Evolutionary conservation across 768 basidiomycete genomes (phyloP).

Genomic region (Russula olivacea): DNA sequence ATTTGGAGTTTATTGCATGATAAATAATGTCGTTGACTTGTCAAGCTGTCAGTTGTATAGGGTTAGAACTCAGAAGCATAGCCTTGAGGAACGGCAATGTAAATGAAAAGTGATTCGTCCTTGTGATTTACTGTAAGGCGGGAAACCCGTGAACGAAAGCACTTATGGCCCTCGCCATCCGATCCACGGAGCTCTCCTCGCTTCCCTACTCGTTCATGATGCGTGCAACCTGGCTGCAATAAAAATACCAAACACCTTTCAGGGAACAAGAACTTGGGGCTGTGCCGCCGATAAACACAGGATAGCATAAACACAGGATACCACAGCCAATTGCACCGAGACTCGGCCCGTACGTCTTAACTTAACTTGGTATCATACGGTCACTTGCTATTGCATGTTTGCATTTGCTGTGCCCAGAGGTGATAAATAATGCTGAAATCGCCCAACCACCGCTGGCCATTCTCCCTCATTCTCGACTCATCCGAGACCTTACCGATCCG

Average conservation of each 20-base stretch:
- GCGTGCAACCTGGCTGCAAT: neutral
- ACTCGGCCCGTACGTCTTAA: too few relatives aligned
- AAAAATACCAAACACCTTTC: neutral
- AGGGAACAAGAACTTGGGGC: neutral
- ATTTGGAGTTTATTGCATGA: slow-evolving; percentile 31
- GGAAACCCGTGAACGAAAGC: neutral
- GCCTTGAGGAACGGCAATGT: neutral
- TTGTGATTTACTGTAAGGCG: neutral
- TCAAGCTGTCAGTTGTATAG: neutral
- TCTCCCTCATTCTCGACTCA: too few relatives aligned
- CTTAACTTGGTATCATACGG: too few relatives aligned
- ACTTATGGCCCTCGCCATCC: neutral
- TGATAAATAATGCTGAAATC: too few relatives aligned
- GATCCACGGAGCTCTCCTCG: neutral
- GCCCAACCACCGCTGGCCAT: too few relatives aligned
- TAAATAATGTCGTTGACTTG: neutral
- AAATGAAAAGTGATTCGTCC: neutral
- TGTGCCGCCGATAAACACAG: neutral
- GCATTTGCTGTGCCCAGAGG: too few relatives aligned
- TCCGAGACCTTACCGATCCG: too few relatives aligned
- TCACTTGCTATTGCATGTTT: too few relatives aligned
- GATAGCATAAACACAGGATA: neutral
- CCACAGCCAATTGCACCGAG: neutral
- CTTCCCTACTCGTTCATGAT: neutral
- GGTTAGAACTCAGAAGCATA: neutral